A percentile compares a stretch with the other conserved stretches of the same genome.
phyloP scores from a whole-genome alignment of 2,329 filamentous ascomycete genomes.

The Phialophora verrucosa region DNA sequence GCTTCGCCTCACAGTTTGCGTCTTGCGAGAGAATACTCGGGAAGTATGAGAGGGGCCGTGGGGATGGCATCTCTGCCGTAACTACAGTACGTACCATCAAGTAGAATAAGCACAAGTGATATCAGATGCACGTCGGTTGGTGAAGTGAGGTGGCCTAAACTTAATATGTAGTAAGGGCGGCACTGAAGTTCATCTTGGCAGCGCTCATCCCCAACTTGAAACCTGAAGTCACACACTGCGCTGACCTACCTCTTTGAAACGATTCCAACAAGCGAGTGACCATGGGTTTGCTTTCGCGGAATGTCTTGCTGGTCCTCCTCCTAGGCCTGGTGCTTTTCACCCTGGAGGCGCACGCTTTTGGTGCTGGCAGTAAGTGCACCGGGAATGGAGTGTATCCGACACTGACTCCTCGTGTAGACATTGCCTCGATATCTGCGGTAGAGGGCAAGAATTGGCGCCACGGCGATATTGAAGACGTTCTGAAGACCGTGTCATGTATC shows the following conservation, averaged over 20 bases:
- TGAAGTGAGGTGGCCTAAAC: not conserved
- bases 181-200: not conserved
- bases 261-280: not conserved
- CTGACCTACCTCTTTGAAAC: not conserved
- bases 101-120: not conserved
- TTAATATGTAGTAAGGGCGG: not conserved
- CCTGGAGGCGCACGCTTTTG: slow-evolving; percentile 51
- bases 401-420: slow-evolving; percentile 43
- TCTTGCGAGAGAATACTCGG: not conserved
- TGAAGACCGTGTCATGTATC: slow-evolving; percentile 77
- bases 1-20: not conserved
- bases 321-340: slow-evolving; percentile 48
- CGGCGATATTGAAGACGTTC: slow-evolving; percentile 78
- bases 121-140: not conserved
- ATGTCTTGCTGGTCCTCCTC: slow-evolving; percentile 39
- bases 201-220: not conserved
- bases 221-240: not conserved
- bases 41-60: not conserved
- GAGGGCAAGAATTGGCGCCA: slow-evolving; percentile 61
- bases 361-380: slow-evolving; percentile 50
- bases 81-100: not conserved
- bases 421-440: slow-evolving; percentile 56
- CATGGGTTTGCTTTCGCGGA: slow-evolving; percentile 34
- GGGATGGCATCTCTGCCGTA: not conserved
- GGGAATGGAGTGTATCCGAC: not conserved